Percentiles rank a stretch among this genome's conserved stretches.
Evolutionary conservation across 352 stramenopile genomes (phyloP).

Genomic region (Globisporangium okanoganense): DNA sequence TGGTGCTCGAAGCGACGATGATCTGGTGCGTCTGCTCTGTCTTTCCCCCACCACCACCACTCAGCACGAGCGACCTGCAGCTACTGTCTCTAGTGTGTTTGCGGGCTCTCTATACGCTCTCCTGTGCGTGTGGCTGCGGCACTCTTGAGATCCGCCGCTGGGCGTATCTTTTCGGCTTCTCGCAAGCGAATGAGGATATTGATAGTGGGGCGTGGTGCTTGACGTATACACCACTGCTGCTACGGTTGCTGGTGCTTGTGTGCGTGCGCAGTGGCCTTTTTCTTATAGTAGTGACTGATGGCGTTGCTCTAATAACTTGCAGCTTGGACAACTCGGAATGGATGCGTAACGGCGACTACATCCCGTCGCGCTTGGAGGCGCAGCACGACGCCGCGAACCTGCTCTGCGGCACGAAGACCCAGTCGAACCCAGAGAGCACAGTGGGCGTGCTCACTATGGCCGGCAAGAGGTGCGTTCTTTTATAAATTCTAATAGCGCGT

Average conservation of each 20-base stretch:
- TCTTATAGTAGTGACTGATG: neutral
- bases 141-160: neutral
- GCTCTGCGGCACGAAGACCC: constrained; percentile 95
- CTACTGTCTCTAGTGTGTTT: neutral
- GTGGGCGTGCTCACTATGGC: constrained; percentile 97
- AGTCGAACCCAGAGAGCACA: constrained; percentile 98
- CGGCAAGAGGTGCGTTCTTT: constrained; percentile 60
- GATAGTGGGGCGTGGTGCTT: neutral
- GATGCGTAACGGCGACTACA: constrained; percentile 99
- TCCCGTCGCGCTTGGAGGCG: constrained; percentile 96
- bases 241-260: neutral
- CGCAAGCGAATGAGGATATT: neutral
- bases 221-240: neutral
- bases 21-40: constrained; percentile 54
- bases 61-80: neutral
- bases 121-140: neutral
- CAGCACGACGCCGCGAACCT: constrained; percentile 98
- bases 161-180: constrained; percentile 4
- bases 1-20: constrained; percentile 88
- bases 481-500: constrained; percentile 3
- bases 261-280: neutral
- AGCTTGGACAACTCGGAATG: constrained; percentile 97
- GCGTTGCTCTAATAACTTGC: neutral
- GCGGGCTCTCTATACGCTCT: neutral
- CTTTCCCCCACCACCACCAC: neutral